Conservation (phyloP, 352 stramenopile genomes). For the Phytophthora sp. region DNA sequence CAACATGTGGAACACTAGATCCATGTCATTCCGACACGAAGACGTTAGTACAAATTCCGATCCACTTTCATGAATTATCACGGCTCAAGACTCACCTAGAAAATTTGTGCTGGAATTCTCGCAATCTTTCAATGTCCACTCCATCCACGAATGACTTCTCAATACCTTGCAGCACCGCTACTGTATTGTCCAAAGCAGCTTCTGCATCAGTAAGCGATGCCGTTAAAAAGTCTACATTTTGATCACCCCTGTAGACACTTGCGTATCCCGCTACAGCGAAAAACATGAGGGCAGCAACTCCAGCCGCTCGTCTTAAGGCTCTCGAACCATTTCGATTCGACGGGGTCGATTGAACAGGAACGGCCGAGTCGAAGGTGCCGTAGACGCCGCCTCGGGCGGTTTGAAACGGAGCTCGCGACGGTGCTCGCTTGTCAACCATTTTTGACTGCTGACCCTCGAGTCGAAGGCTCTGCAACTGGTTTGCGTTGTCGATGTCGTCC, state of each 20-base stretch:
- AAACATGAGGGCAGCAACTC: conserved; percentile 13
- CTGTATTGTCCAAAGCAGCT: neutral
- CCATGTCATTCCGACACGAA: too few species aligned
- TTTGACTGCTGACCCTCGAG: neutral
- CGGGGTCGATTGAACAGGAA: neutral
- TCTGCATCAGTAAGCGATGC: neutral
- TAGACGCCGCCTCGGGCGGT: neutral
- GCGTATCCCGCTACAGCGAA: conserved; percentile 16
- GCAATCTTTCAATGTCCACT: conserved; percentile 28
- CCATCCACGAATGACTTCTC: conserved; percentile 27
- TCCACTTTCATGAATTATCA: neutral
- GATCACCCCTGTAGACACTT: neutral
- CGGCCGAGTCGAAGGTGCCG: conserved; percentile 9
- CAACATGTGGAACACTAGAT: conserved; percentile 33
- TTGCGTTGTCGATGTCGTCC: conserved; percentile 3
- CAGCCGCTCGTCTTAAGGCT: conserved; percentile 1
- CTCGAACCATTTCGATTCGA: neutral
- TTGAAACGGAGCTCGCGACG: neutral
- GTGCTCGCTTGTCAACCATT: conserved; percentile 17
- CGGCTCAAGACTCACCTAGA: conserved; percentile 15
- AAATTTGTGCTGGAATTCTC: conserved; percentile 49
- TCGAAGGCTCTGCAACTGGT: conserved; percentile 4
- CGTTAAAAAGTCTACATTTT: conserved; percentile 7
- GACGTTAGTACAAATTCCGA: neutral
- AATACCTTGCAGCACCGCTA: neutral